phyloP scores from a whole-genome alignment of 768 basidiomycete genomes.

The Phylloporus rhodoxanthus region DNA sequence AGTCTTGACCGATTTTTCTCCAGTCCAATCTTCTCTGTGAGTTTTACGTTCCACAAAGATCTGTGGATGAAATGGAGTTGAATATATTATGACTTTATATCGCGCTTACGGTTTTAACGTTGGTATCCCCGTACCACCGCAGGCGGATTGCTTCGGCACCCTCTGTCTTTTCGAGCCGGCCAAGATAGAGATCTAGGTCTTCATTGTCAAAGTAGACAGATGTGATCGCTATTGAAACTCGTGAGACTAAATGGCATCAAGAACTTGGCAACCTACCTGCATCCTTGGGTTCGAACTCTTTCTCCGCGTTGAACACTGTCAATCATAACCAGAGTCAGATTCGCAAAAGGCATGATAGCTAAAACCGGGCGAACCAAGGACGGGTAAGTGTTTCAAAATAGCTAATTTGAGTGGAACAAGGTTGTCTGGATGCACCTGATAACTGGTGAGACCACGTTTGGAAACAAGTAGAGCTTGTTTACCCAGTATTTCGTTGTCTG shows the following conservation, averaged over 20 bases:
- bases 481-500: constrained; percentile 99
- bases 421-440: constrained; percentile 84
- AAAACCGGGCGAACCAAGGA: constrained; percentile 61
- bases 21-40: constrained; percentile 98
- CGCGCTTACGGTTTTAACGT: constrained; percentile 63
- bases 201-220: constrained; percentile 98
- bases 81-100: neutral
- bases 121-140: constrained; percentile 93
- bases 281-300: constrained; percentile 85
- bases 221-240: constrained; percentile 64
- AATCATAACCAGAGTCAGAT: constrained; percentile 7
- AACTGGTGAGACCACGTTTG: constrained; percentile 1
- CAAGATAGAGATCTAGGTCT: constrained; percentile 91
- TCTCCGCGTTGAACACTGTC: constrained; percentile 87
- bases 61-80: constrained; percentile 30
- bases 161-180: constrained; percentile 96
- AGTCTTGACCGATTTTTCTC: constrained; percentile 97
- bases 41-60: constrained; percentile 89
- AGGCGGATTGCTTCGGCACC: constrained; percentile 95
- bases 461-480: constrained; percentile 7
- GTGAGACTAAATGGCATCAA: neutral
- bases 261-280: constrained; percentile 42
- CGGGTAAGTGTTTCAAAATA: constrained; percentile 87
- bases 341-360: neutral
- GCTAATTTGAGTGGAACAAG: constrained; percentile 89